phyloP scores from a whole-genome alignment of 495 filamentous ascomycete genomes.

The Annulohypoxylon maeteangense region DNA sequence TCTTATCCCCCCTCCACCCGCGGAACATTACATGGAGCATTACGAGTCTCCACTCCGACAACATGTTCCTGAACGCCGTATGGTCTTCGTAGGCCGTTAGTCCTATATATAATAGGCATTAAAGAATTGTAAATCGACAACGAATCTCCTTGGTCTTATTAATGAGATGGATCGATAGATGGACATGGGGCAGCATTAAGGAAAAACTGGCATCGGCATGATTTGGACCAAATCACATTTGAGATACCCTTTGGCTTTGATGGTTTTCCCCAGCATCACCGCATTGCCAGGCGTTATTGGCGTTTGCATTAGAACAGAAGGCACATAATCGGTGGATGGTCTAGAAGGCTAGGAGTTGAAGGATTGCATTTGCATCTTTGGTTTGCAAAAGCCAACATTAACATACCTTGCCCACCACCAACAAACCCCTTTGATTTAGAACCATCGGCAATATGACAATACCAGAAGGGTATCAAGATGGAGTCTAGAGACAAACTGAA shows the following conservation, averaged over 20 bases:
- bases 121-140: background rate
- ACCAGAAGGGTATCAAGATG: background rate
- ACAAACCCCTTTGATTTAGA: background rate
- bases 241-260: slow-evolving; percentile 36
- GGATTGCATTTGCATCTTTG: slow-evolving; percentile 20
- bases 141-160: background rate
- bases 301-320: slow-evolving; percentile 18
- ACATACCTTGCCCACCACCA: background rate
- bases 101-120: background rate
- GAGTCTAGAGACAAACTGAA: background rate
- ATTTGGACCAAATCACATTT: slow-evolving; percentile 20
- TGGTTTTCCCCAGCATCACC: slow-evolving; percentile 16
- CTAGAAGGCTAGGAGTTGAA: slow-evolving; percentile 12
- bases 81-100: slow-evolving; percentile 37
- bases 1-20: slow-evolving; percentile 26
- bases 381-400: background rate
- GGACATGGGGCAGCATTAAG: background rate
- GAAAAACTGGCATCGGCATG: slow-evolving; percentile 11
- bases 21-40: slow-evolving; percentile 29
- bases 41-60: slow-evolving; percentile 20
- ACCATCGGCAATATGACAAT: background rate
- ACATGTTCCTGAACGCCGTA: slow-evolving; percentile 22
- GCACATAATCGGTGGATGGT: background rate
- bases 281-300: slow-evolving; percentile 39
- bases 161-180: background rate